A percentile compares a stretch with the other conserved stretches of the same genome.
These are phyloP conservation scores for Harrya chromipes DNA, from an alignment of 768 basidiomycete species.

Conservation along the genomic window DNA sequence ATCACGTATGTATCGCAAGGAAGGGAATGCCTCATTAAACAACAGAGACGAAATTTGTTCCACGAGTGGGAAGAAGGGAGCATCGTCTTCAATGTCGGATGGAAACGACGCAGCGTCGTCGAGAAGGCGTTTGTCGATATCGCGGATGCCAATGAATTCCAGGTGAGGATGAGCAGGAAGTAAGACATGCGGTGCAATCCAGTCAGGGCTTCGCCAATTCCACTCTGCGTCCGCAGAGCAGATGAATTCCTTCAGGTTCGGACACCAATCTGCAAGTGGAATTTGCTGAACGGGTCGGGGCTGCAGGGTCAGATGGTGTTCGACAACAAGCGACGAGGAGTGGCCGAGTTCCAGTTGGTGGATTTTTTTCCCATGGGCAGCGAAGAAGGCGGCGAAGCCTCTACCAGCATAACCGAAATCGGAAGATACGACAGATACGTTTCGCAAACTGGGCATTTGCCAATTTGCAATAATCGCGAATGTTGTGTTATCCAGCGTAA, in stretches of 20 bases:
- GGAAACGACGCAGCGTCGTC: slow-evolving; percentile 40
- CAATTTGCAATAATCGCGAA: slow-evolving; percentile 64
- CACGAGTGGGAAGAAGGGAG: slow-evolving; percentile 60
- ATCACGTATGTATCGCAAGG: slow-evolving; percentile 59
- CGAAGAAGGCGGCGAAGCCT: slow-evolving; percentile 66
- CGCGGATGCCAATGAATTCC: slow-evolving; percentile 67
- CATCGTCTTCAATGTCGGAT: slow-evolving; percentile 35
- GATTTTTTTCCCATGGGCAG: slow-evolving; percentile 59
- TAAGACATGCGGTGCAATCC: slow-evolving; percentile 76
- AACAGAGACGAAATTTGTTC: slow-evolving; percentile 65
- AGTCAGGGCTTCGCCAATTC: slow-evolving; percentile 77
- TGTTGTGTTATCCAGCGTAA: slow-evolving; percentile 68
- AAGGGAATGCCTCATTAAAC: slow-evolving; percentile 57
- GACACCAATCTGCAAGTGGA: slow-evolving; percentile 66
- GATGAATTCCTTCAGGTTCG: slow-evolving; percentile 65
- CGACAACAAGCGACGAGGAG: slow-evolving; percentile 61
- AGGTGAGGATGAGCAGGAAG: slow-evolving; percentile 61
- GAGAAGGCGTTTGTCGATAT: slow-evolving; percentile 60
- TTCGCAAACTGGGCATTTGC: slow-evolving; percentile 59
- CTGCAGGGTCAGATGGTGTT: slow-evolving; percentile 58
- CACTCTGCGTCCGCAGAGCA: slow-evolving; percentile 77
- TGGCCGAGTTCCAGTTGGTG: slow-evolving; percentile 71
- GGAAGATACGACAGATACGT: slow-evolving; percentile 65
- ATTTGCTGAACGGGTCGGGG: slow-evolving; percentile 36
- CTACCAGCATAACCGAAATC: slow-evolving; percentile 68